Percentiles rank a stretch among this genome's conserved stretches.
phyloP scores from a whole-genome alignment of 306 rosid species.

The Prinsepia uniflora region DNA sequence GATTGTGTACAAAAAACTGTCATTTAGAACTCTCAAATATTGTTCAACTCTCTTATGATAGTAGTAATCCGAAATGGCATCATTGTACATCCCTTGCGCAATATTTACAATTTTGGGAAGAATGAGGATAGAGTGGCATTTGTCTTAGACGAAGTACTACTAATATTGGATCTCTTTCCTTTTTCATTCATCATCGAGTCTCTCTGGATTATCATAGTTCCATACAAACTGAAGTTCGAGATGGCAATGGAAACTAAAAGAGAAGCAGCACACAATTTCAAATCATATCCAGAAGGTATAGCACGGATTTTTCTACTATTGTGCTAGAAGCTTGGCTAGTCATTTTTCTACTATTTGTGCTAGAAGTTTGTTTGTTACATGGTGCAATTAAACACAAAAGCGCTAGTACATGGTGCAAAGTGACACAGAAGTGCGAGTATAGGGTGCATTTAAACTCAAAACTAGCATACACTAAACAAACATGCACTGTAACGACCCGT shows the following conservation, averaged over 20 bases:
- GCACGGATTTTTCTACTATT: not conserved
- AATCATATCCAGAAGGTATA: not conserved
- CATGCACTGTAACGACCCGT: too few relatives aligned
- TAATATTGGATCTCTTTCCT: not conserved
- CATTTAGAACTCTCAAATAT: conserved; percentile 19
- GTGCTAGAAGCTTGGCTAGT: not conserved
- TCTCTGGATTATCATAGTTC: not conserved
- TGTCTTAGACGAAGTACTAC: not conserved
- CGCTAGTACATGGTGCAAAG: too few relatives aligned
- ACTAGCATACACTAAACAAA: too few relatives aligned
- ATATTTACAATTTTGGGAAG: not conserved
- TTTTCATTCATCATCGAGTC: not conserved
- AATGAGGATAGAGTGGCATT: not conserved
- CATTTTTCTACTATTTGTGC: too few relatives aligned
- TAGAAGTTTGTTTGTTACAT: too few relatives aligned
- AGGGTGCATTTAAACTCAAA: too few relatives aligned
- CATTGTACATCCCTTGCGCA: not conserved
- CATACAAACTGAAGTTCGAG: not conserved
- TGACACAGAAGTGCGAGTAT: too few relatives aligned
- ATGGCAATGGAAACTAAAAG: conserved; percentile 4
- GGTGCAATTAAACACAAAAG: too few relatives aligned
- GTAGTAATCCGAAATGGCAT: not conserved
- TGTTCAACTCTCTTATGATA: conserved; percentile 19
- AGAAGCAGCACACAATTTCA: not conserved
- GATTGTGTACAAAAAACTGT: conserved; percentile 52